Evolutionary conservation across 345 rosid genomes (phyloP).

Genomic region (Limnanthes douglasii): DNA sequence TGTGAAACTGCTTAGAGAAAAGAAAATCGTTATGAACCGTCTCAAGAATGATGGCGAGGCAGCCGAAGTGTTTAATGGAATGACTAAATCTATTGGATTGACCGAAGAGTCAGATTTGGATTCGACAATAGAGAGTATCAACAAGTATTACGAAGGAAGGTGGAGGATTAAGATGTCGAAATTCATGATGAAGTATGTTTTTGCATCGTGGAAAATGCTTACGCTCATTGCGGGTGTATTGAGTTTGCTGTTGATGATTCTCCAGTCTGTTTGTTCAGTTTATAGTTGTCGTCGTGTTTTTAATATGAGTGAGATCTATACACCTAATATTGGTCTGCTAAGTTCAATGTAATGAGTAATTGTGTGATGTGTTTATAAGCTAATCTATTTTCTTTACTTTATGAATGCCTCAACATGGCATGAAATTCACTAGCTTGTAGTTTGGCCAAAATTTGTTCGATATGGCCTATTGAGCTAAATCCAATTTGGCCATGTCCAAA

Average conservation of each 20-base stretch:
- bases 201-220: conserved; percentile 1
- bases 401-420: too few species aligned
- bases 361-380: too few species aligned
- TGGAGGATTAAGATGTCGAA: neutral
- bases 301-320: neutral
- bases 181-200: neutral
- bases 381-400: too few species aligned
- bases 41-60: neutral
- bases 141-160: neutral
- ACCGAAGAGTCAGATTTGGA: neutral
- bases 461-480: too few species aligned
- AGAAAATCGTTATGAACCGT: neutral
- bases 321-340: too few species aligned
- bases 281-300: neutral
- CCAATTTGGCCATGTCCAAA: too few species aligned
- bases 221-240: neutral
- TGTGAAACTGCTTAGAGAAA: conserved; percentile 3
- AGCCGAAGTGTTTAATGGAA: neutral
- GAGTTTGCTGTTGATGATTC: neutral
- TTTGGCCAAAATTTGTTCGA: too few species aligned
- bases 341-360: too few species aligned
- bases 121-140: neutral
- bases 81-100: conserved; percentile 1
- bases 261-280: neutral
- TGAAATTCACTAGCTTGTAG: too few species aligned